A percentile compares a stretch with the other conserved stretches of the same genome.
Evolutionary conservation across 164 flowering plant species (phyloP).

Genomic region (Warburgia ugandensis): DNA sequence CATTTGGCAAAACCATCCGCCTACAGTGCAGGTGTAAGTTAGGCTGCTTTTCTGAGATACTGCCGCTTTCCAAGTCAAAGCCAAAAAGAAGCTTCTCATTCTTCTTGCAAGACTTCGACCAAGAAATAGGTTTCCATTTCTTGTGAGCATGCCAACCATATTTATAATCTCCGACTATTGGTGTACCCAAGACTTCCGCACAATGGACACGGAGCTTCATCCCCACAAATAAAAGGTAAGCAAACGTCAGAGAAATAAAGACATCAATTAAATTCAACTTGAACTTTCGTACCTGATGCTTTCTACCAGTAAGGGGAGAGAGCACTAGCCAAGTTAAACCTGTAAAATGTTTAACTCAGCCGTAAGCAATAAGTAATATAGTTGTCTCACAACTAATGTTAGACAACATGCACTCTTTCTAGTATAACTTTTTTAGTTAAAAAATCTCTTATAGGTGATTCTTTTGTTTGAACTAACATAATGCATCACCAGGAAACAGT

Average conservation of each 20-base stretch:
- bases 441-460: no score
- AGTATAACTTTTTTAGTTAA: no score
- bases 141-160: slow-evolving; percentile 89
- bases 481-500: no score
- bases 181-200: slow-evolving; percentile 90
- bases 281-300: slow-evolving; percentile 60
- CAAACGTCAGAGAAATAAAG: not conserved
- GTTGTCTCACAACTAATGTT: no score
- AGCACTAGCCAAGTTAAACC: slow-evolving; percentile 85
- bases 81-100: slow-evolving; percentile 35
- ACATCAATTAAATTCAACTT: not conserved
- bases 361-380: no score
- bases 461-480: no score
- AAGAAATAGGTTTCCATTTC: slow-evolving; percentile 37
- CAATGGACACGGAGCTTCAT: slow-evolving; percentile 89
- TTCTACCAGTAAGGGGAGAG: slow-evolving; percentile 78
- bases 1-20: slow-evolving; percentile 63
- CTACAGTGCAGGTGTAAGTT: slow-evolving; percentile 81
- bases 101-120: slow-evolving; percentile 10
- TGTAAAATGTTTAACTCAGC: slow-evolving; percentile 15
- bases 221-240: not conserved
- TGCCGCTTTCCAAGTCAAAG: slow-evolving; percentile 50
- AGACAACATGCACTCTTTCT: no score
- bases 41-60: slow-evolving; percentile 54
- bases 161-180: slow-evolving; percentile 94